Percentiles rank a stretch among this genome's conserved stretches.
phyloP scores from a whole-genome alignment of 352 stramenopile species.

The Elongisporangium senticosum region DNA sequence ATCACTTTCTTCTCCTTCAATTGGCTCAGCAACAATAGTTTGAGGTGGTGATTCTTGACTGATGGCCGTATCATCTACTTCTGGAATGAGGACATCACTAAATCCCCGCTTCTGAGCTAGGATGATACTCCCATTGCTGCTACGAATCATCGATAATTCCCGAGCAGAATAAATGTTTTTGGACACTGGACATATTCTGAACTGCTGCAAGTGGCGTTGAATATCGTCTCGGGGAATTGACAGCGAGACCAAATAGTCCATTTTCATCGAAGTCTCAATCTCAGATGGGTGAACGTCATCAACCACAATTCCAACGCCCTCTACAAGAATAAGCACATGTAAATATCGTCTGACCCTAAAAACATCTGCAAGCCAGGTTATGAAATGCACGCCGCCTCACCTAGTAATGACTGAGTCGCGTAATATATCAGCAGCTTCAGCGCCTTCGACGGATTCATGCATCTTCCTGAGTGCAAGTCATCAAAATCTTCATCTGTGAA shows the following conservation, averaged over 20 bases:
- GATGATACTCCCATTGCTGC: neutral
- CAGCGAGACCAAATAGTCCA: conserved; percentile 55
- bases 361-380: neutral
- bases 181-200: conserved; percentile 29
- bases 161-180: conserved; percentile 49
- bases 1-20: neutral
- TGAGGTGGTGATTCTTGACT: conserved; percentile 1
- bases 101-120: neutral
- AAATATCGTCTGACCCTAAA: neutral
- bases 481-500: conserved; percentile 37
- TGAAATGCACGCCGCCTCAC: conserved; percentile 9
- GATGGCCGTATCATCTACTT: neutral
- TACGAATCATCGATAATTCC: conserved; percentile 34
- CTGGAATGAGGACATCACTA: neutral
- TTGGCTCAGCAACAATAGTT: neutral
- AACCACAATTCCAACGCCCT: conserved; percentile 50
- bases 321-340: conserved; percentile 9
- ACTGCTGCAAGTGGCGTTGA: conserved; percentile 17
- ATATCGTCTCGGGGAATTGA: conserved; percentile 36
- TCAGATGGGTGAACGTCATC: conserved; percentile 57
- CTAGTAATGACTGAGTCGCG: conserved; percentile 27
- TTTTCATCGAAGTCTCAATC: conserved; percentile 17
- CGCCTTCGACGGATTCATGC: conserved; percentile 19
- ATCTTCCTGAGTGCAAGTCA: conserved; percentile 23
- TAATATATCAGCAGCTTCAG: conserved; percentile 35